phyloP scores from a whole-genome alignment of 2,329 filamentous ascomycete species.

The Ophiosphaerella herpotricha region DNA sequence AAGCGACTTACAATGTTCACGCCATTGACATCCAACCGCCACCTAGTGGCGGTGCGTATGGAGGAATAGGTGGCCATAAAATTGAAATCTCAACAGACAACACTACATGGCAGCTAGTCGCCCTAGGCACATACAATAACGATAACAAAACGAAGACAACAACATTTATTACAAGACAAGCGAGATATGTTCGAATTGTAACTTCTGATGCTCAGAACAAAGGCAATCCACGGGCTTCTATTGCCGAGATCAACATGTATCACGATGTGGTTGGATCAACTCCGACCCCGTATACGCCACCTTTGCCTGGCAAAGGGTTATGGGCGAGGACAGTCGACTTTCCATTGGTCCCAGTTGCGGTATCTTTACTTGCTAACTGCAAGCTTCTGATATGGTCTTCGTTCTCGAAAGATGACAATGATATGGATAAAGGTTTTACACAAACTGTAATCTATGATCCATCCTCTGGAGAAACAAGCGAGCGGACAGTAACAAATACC shows the following conservation, averaged over 20 bases:
- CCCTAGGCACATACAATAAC: constrained; percentile 32
- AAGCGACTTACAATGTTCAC: constrained; percentile 32
- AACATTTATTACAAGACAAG: constrained; percentile 24
- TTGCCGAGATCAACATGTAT: constrained; percentile 34
- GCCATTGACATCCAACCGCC: constrained; percentile 40
- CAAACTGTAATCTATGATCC: constrained; percentile 40
- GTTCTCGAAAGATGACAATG: constrained; percentile 22
- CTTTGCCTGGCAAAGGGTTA: constrained; percentile 23
- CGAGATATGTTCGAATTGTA: constrained; percentile 28
- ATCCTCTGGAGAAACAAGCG: constrained; percentile 22
- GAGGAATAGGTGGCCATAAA: constrained; percentile 43
- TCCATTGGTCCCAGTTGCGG: constrained; percentile 32
- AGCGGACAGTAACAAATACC: constrained; percentile 39
- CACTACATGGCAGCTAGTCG: constrained; percentile 28
- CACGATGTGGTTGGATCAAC: constrained; percentile 18
- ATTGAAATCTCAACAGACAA: constrained; percentile 40
- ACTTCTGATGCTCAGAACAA: constrained; percentile 26
- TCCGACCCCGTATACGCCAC: constrained; percentile 20
- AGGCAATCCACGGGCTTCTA: constrained; percentile 22
- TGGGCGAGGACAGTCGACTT: constrained; percentile 36
- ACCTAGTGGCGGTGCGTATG: constrained; percentile 38
- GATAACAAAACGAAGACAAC: constrained; percentile 29
- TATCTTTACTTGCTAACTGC: constrained; percentile 27
- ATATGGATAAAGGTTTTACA: constrained; percentile 30
- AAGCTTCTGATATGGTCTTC: constrained; percentile 34